Conservation (phyloP, 345 rosid genomes). For the Dimocarpus longan region DNA sequence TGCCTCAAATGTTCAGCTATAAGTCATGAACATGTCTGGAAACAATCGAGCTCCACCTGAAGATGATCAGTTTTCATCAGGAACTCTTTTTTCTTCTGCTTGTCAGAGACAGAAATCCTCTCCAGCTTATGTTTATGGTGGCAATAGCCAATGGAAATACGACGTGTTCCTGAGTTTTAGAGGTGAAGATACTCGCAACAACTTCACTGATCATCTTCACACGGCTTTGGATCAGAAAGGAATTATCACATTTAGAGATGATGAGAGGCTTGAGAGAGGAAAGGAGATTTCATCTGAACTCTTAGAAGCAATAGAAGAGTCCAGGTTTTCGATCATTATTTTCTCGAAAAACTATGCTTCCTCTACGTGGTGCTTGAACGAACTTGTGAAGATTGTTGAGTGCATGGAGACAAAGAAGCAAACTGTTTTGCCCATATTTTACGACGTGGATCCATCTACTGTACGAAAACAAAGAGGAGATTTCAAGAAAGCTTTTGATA, state of each 20-base stretch:
- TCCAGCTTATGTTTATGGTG: no score
- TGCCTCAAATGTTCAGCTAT: no score
- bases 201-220: conserved; percentile 12
- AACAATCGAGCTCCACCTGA: no score
- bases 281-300: conserved; percentile 1
- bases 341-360: neutral
- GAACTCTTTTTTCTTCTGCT: no score
- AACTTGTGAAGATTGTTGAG: conserved; percentile 3
- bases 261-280: neutral
- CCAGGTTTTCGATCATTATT: conserved; percentile 8
- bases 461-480: neutral
- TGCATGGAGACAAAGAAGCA: conserved; percentile 5
- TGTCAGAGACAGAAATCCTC: no score
- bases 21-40: no score
- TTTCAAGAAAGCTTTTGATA: neutral
- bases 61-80: no score
- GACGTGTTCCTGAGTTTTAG: no score
- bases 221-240: neutral
- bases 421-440: neutral
- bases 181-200: no score
- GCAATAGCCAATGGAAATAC: no score
- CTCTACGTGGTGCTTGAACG: no score
- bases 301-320: conserved; percentile 5
- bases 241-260: conserved; percentile 11
- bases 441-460: no score